phyloP scores from a whole-genome alignment of 2,329 filamentous ascomycete genomes.

The Fusarium sp. region DNA sequence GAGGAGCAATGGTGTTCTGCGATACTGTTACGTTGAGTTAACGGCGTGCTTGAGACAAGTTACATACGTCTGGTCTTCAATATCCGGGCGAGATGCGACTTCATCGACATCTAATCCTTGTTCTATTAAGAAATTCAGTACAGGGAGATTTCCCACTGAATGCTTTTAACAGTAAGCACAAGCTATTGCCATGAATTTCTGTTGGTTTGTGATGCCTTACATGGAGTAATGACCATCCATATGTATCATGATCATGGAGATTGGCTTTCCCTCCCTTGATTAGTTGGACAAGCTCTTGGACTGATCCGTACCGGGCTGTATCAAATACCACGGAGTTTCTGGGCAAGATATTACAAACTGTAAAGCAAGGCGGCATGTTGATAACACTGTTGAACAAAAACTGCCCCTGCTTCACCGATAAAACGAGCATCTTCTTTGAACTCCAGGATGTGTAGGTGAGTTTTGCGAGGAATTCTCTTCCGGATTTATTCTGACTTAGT shows the following conservation, averaged over 20 bases:
- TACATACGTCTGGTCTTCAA: too few relatives aligned
- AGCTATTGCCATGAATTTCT: fast-evolving
- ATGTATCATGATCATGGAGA: background rate
- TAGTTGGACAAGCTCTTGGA: background rate
- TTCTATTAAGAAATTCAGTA: background rate
- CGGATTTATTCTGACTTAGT: too few relatives aligned
- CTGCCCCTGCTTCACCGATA: background rate
- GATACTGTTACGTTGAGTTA: too few relatives aligned
- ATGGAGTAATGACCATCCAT: background rate
- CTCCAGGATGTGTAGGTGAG: background rate
- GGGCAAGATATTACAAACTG: background rate
- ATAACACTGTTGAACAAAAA: fast-evolving
- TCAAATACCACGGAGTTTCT: fast-evolving
- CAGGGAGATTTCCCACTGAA: background rate
- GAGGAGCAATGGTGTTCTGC: too few relatives aligned
- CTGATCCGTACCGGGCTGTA: fast-evolving
- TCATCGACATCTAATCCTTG: background rate
- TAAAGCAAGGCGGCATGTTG: fast-evolving
- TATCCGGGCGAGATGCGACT: too few relatives aligned
- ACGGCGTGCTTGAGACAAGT: too few relatives aligned
- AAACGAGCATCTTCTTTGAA: background rate
- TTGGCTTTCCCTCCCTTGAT: background rate
- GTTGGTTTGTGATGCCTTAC: background rate
- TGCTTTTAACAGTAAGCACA: fast-evolving
- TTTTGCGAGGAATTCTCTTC: background rate